Conservation (phyloP, 495 filamentous ascomycete genomes). For the Choiromyces venosus region DNA sequence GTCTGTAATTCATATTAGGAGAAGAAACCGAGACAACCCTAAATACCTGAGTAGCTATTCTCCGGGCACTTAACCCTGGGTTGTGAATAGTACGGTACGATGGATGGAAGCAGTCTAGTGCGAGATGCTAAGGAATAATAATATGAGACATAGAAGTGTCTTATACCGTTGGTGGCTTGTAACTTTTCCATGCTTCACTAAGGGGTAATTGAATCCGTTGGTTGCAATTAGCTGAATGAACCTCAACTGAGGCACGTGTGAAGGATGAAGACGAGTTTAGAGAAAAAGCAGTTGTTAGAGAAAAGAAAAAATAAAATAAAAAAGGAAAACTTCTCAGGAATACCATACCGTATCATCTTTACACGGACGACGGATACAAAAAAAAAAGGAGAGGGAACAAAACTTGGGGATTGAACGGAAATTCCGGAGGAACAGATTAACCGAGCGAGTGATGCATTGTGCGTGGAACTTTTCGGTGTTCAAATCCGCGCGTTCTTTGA, state of each 20-base stretch:
- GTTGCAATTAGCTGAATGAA: background rate
- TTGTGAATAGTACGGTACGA: background rate
- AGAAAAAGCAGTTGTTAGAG: no score
- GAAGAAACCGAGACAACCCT: background rate
- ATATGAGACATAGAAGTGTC: background rate
- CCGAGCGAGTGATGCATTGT: background rate
- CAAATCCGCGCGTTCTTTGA: background rate
- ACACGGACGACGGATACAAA: no score
- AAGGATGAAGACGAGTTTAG: background rate
- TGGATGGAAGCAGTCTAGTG: background rate
- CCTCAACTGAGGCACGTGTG: background rate
- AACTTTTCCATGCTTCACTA: background rate
- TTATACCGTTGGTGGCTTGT: background rate
- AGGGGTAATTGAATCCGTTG: background rate
- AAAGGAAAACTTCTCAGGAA: background rate
- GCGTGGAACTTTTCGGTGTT: background rate
- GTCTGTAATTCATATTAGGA: background rate
- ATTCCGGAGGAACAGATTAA: background rate
- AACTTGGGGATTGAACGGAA: background rate
- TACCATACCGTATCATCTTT: no score
- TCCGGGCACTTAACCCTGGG: background rate
- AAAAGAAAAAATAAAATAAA: background rate
- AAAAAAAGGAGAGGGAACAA: background rate
- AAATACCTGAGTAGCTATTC: background rate
- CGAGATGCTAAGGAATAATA: background rate